These are phyloP conservation scores for Breviolum minutum DNA, from an alignment of 73 alveolate species.

Conservation along the genomic window DNA sequence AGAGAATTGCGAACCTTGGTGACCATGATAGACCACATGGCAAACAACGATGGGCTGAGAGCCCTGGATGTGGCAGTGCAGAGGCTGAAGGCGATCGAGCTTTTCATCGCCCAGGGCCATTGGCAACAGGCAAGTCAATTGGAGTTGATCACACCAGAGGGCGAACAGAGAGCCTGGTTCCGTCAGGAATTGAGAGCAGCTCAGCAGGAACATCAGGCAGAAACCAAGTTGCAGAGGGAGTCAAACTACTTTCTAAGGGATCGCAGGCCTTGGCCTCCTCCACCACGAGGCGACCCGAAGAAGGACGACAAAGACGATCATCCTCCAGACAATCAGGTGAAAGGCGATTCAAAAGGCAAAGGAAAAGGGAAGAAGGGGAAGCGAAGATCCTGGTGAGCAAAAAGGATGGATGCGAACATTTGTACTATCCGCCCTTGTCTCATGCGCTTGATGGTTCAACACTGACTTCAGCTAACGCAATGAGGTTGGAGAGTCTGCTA, in stretches of 20 bases:
- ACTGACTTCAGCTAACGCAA: too few relatives aligned
- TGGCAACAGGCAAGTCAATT: not conserved
- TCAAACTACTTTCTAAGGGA: not conserved
- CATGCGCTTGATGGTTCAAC: too few relatives aligned
- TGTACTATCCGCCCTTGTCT: too few relatives aligned
- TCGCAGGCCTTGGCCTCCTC: not conserved
- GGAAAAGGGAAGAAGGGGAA: slow-evolving; percentile 5
- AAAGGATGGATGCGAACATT: too few relatives aligned
- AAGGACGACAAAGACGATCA: not conserved
- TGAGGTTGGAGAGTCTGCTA: too few relatives aligned
- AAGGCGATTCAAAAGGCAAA: too few relatives aligned
- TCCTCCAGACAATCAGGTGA: not conserved
- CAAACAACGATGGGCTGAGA: not conserved
- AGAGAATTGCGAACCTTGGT: not conserved
- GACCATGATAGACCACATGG: not conserved
- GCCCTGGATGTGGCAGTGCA: slow-evolving; percentile 2
- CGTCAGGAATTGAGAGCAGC: not conserved
- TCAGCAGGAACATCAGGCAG: not conserved
- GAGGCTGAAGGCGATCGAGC: slow-evolving; percentile 13
- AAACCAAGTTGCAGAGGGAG: not conserved
- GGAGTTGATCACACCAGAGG: not conserved
- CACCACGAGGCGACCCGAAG: not conserved
- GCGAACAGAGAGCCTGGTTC: not conserved
- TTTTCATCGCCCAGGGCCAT: not conserved
- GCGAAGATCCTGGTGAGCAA: slow-evolving; percentile 20